These are phyloP conservation scores for Aspergillus fructus DNA, from an alignment of 2,329 filamentous ascomycete genomes.

Conservation along the genomic window DNA sequence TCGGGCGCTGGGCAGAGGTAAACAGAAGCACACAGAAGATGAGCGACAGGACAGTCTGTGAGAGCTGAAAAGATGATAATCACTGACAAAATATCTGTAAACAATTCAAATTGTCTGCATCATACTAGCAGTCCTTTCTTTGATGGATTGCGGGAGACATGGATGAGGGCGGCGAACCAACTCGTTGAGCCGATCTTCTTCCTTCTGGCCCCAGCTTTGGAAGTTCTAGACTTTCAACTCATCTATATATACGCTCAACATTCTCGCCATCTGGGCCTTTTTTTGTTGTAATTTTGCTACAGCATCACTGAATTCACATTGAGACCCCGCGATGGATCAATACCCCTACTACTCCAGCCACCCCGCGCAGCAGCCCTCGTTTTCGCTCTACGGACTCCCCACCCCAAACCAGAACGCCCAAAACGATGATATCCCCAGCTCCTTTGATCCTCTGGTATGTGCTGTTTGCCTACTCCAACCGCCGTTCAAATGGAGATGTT, in stretches of 20 bases:
- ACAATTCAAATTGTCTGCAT: background rate
- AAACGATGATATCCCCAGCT: conserved; percentile 48
- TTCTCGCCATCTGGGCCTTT: background rate
- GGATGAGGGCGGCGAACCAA: background rate
- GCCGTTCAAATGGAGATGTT: background rate
- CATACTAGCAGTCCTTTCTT: background rate
- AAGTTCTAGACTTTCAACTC: conserved; percentile 1
- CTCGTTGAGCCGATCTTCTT: background rate
- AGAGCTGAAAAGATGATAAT: background rate
- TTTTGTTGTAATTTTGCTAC: background rate
- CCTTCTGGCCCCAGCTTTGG: background rate
- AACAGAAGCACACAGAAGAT: conserved; percentile 2
- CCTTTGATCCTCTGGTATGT: conserved; percentile 33
- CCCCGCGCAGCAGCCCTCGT: conserved; percentile 8
- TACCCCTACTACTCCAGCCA: conserved; percentile 13
- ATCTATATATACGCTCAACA: background rate
- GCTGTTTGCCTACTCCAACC: background rate
- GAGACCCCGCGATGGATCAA: conserved; percentile 9
- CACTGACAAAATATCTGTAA: conserved; percentile 6
- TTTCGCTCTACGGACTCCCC: conserved; percentile 13
- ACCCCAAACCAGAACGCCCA: conserved; percentile 35
- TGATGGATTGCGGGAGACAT: background rate
- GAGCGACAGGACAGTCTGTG: background rate
- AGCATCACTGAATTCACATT: background rate
- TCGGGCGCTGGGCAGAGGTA: background rate